A percentile compares a stretch with the other conserved stretches of the same genome.
These are phyloP conservation scores for Lactarius sp. DNA, from an alignment of 768 basidiomycete genomes.

Conservation along the genomic window DNA sequence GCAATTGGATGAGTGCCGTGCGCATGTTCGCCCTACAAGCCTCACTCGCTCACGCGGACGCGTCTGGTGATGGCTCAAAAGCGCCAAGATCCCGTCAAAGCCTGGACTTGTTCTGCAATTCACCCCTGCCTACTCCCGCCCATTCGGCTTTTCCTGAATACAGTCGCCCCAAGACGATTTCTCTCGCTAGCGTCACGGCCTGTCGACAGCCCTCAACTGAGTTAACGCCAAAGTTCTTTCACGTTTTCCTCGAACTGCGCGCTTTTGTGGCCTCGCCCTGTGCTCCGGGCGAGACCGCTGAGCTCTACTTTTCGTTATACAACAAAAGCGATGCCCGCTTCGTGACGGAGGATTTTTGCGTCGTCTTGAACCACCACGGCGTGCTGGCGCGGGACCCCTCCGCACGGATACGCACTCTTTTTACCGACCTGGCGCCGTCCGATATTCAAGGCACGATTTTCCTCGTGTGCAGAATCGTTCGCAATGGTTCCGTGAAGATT, in stretches of 20 bases:
- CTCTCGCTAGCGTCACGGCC: slow-evolving; percentile 32
- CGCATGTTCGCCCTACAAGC: slow-evolving; percentile 91
- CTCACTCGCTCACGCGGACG: slow-evolving; percentile 69
- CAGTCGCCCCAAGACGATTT: slow-evolving; percentile 35
- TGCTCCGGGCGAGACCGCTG: slow-evolving; percentile 85
- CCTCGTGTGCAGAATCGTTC: slow-evolving; percentile 85
- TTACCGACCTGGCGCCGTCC: slow-evolving; percentile 79
- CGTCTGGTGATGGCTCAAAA: slow-evolving; percentile 35
- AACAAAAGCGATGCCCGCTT: slow-evolving; percentile 79
- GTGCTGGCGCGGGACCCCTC: slow-evolving; percentile 76
- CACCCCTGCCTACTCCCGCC: slow-evolving; percentile 54
- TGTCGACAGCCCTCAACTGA: slow-evolving; percentile 36
- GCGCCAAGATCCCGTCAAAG: slow-evolving; percentile 36
- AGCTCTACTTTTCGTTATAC: slow-evolving; percentile 92
- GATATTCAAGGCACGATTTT: slow-evolving; percentile 85
- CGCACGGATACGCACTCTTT: slow-evolving; percentile 76
- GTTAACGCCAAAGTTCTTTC: slow-evolving; percentile 71
- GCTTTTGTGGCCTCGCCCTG: slow-evolving; percentile 92
- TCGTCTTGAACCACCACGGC: slow-evolving; percentile 87
- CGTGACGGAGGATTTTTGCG: slow-evolving; percentile 91
- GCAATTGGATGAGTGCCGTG: slow-evolving; percentile 85
- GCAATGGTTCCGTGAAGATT: slow-evolving; percentile 83
- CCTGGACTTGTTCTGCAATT: slow-evolving; percentile 42
- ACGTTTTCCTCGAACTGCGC: slow-evolving; percentile 84
- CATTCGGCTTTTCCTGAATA: slow-evolving; percentile 70